Base-by-base conservation (phyloP, 2,329 filamentous ascomycete genomes). In the Colletotrichum abscissum region DNA sequence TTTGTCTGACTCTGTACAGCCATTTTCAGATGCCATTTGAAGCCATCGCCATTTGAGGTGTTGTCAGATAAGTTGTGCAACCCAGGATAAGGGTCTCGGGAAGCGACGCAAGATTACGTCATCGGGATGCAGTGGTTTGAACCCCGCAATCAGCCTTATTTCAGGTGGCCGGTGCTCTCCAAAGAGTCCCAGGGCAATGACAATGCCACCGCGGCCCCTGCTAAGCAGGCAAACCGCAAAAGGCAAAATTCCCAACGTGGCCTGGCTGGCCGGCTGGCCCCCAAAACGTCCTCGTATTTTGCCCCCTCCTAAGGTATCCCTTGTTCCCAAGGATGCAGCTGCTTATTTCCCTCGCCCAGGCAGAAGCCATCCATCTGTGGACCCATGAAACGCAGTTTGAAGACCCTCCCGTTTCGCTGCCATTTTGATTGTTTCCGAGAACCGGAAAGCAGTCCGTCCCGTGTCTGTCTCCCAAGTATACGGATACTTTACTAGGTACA, bases 111-210 rank as follows among this genome's bases (percentile, higher is more conserved):
- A 12, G 63, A 70, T 67, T 66, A 67, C 42, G 42, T 59, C 62
- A 66, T 67, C 38, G 28, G 22, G 5, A 33, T 42, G n/a, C 12
- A 42, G 22, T n/a, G 16, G 24, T 42, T 7, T 6, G 12, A 28
- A 24, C 28, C 68, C 54, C 24, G 63, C 63, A 58, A 57, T 60
- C 63, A 70, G 68, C 68, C 68, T 70, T 70, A 70, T 38, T 49
- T 30, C 22, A 42, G 54, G 49, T 28, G 24, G 49, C 56, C 59
- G 12, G 67, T 24, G 42, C 30, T 57, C 67, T 35, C 33, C 33
- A 35, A 12, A 35, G 33, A 35, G 11, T 11, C 11, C 33, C 33
- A 35, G 33, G 11, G 33, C 33, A 35, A 69, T 64, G 60, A 54
- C 46, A 49, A 49, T 49, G 19, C 42, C 42, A 54, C 60, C 30